Evolutionary conservation across 768 basidiomycete genomes (phyloP).

Genomic region (Suillus ampliporus): DNA sequence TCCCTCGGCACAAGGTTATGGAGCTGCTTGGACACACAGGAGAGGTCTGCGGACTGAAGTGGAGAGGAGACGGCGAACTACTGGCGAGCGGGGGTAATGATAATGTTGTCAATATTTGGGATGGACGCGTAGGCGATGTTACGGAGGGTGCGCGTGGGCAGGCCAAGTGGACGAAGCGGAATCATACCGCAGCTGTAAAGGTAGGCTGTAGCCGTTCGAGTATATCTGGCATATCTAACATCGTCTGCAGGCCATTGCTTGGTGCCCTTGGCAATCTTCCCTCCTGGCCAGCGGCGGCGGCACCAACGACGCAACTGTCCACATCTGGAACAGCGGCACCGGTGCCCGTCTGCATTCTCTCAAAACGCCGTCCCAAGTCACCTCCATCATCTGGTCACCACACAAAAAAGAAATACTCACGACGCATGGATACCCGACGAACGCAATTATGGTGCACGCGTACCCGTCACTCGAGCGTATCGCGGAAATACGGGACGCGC

Average conservation of each 20-base stretch:
- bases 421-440: constrained; percentile 94
- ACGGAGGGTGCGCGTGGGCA: constrained; percentile 49
- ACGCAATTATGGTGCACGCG: constrained; percentile 78
- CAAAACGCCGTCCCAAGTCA: constrained; percentile 89
- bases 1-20: constrained; percentile 87
- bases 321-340: constrained; percentile 91
- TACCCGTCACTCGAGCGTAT: constrained; percentile 75
- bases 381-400: constrained; percentile 86
- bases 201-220: constrained; percentile 33
- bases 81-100: constrained; percentile 97
- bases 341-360: constrained; percentile 90
- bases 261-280: constrained; percentile 96
- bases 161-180: constrained; percentile 90
- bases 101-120: constrained; percentile 98
- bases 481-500: constrained; percentile 88
- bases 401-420: constrained; percentile 89
- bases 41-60: constrained; percentile 92
- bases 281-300: constrained; percentile 94
- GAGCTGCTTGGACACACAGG: constrained; percentile 90
- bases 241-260: constrained; percentile 79
- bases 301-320: constrained; percentile 89
- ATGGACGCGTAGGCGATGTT: constrained; percentile 74
- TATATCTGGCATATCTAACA: constrained; percentile 1
- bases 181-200: constrained; percentile 90
- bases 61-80: constrained; percentile 87